Evolutionary conservation across 257 asterid species (phyloP).

Genomic region (Hygrophila difformis): DNA sequence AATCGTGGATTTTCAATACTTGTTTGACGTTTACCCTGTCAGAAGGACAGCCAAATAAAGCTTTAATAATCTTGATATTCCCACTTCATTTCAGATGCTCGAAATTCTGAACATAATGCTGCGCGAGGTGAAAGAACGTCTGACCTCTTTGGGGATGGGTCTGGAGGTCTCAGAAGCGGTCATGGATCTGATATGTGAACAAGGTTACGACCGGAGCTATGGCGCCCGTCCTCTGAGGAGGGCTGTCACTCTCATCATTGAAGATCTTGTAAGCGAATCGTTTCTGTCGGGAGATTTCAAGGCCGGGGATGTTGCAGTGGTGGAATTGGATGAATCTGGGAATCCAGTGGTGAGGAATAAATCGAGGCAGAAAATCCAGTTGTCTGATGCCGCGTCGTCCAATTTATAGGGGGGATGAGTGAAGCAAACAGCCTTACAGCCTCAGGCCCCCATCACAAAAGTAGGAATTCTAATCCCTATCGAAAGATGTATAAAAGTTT

Average conservation of each 20-base stretch:
- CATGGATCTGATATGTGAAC: conserved; percentile 65
- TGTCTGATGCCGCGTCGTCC: conserved; percentile 29
- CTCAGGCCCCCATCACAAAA: too few species aligned
- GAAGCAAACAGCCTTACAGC: not conserved
- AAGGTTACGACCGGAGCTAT: conserved; percentile 83
- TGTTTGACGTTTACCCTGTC: too few species aligned
- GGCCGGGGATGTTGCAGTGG: conserved; percentile 61
- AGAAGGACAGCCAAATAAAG: too few species aligned
- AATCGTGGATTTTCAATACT: too few species aligned
- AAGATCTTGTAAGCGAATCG: conserved; percentile 79
- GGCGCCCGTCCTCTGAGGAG: conserved; percentile 96
- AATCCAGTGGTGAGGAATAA: conserved; percentile 54
- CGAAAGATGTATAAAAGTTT: too few species aligned
- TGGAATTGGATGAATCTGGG: conserved; percentile 70
- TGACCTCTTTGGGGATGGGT: conserved; percentile 45
- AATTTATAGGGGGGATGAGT: conserved; percentile 16
- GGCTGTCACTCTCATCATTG: conserved; percentile 67
- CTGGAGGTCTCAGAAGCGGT: conserved; percentile 81
- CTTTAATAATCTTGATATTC: too few species aligned
- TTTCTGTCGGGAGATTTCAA: conserved; percentile 60
- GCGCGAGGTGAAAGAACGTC: conserved; percentile 74
- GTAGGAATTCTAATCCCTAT: too few species aligned
- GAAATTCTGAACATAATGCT: conserved; percentile 75
- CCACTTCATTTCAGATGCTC: conserved; percentile 54
- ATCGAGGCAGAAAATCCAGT: conserved; percentile 38